Evolutionary conservation across 495 filamentous ascomycete genomes (phyloP).

Genomic region (Penicillium odoratum): DNA sequence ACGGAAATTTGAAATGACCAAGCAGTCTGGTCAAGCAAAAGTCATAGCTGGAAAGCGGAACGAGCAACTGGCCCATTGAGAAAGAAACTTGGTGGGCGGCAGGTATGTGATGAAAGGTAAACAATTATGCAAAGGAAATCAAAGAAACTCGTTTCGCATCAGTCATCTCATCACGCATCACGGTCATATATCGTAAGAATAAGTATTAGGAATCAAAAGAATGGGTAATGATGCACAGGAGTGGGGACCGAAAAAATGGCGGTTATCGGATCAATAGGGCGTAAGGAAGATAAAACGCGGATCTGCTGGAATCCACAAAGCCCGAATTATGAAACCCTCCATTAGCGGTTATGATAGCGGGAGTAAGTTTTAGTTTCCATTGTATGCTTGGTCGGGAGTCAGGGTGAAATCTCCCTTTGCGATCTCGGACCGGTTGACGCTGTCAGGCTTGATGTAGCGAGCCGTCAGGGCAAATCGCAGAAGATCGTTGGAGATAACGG

Average conservation of each 20-base stretch:
- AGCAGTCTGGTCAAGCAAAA: background rate
- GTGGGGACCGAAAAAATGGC: background rate
- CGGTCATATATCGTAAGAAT: too few species aligned
- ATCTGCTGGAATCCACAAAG: background rate
- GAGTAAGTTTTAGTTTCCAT: background rate
- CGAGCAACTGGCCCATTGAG: too few species aligned
- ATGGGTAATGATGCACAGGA: background rate
- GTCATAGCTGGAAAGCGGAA: background rate
- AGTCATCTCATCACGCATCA: too few species aligned
- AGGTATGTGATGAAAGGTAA: background rate
- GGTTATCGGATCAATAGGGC: background rate
- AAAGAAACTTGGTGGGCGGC: background rate
- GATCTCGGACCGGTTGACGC: constrained; percentile 18
- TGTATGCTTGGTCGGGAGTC: background rate
- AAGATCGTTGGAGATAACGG: constrained; percentile 53
- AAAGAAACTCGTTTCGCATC: background rate
- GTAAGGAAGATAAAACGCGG: background rate
- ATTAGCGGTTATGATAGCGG: background rate
- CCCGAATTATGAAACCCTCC: background rate
- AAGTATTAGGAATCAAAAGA: too few species aligned
- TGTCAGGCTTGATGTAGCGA: constrained; percentile 34
- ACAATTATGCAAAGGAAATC: background rate
- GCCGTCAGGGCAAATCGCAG: constrained; percentile 65
- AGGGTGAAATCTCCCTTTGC: constrained; percentile 33
- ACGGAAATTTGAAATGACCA: background rate